Percentiles rank a stretch among this genome's conserved stretches.
These are phyloP conservation scores for Aspergillus sp. DNA, from an alignment of 2,329 filamentous ascomycete genomes.

Conservation along the genomic window DNA sequence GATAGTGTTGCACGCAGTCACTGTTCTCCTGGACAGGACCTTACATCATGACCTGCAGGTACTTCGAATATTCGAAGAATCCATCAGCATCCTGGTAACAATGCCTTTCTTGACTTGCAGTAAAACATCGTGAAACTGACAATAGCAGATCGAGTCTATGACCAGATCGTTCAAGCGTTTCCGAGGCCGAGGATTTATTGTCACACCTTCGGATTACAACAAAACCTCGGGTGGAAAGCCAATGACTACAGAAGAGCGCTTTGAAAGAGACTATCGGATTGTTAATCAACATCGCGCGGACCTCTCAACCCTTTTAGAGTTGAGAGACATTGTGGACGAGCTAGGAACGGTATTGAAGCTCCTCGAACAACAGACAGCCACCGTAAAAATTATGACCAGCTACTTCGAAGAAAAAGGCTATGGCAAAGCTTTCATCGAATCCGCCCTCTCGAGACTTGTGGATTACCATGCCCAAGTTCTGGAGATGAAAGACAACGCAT, in stretches of 20 bases:
- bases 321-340: slow-evolving; percentile 66
- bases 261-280: slow-evolving; percentile 48
- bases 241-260: slow-evolving; percentile 32
- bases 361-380: slow-evolving; percentile 57
- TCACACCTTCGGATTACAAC: slow-evolving; percentile 36
- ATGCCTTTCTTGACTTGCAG: rapidly evolving
- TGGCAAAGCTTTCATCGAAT: slow-evolving; percentile 53
- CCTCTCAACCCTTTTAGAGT: slow-evolving; percentile 61
- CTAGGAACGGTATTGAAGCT: slow-evolving; percentile 57
- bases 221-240: slow-evolving; percentile 28
- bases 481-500: slow-evolving; percentile 61
- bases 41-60: slow-evolving; percentile 63
- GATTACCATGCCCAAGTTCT: slow-evolving; percentile 56
- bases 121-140: no score
- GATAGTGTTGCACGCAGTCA: slow-evolving; percentile 62
- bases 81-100: slow-evolving; percentile 61
- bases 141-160: slow-evolving; percentile 58
- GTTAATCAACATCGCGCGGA: slow-evolving; percentile 63
- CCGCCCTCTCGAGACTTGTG: slow-evolving; percentile 53
- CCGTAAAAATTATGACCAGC: slow-evolving; percentile 43
- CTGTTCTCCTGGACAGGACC: slow-evolving; percentile 59
- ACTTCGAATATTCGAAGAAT: slow-evolving; percentile 66
- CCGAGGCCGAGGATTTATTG: slow-evolving; percentile 57
- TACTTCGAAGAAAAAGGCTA: slow-evolving; percentile 36
- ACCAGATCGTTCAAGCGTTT: slow-evolving; percentile 63